phyloP scores from a whole-genome alignment of 768 basidiomycete species.

The Inosperma sp. region DNA sequence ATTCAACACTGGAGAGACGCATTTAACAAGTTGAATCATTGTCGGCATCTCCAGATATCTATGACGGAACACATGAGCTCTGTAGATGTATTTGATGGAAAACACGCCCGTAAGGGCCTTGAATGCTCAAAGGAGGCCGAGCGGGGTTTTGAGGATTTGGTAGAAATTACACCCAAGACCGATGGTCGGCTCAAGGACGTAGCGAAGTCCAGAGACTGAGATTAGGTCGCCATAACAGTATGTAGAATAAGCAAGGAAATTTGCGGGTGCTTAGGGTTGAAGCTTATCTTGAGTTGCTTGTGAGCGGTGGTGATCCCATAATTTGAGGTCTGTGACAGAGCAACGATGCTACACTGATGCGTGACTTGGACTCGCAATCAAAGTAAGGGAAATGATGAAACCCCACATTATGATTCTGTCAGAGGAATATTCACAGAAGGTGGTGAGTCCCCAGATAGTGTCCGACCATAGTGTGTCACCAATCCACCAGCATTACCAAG shows the following conservation, averaged over 20 bases:
- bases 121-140: conserved; percentile 13
- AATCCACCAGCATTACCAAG: conserved; percentile 60
- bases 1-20: conserved; percentile 46
- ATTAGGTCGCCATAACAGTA: neutral
- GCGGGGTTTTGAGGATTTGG: conserved; percentile 39
- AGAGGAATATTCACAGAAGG: conserved; percentile 20
- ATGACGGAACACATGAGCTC: conserved; percentile 70
- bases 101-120: conserved; percentile 36
- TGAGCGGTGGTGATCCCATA: no score
- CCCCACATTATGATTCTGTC: neutral
- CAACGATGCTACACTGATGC: no score
- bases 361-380: neutral
- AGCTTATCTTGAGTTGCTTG: no score
- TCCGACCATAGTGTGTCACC: conserved; percentile 50
- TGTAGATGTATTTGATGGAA: conserved; percentile 72
- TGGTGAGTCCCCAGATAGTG: conserved; percentile 51
- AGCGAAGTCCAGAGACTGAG: conserved; percentile 25
- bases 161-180: conserved; percentile 56
- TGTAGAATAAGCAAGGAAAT: neutral
- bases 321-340: no score
- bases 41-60: conserved; percentile 54
- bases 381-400: conserved; percentile 13
- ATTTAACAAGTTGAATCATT: conserved; percentile 42
- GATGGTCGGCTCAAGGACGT: conserved; percentile 64
- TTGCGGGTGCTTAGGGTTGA: neutral